Evolutionary conservation across 73 alveolate species (phyloP), one percentile per base, ranked within the genome.

Genomic region (Tetrahymena thermophila): DNA sequence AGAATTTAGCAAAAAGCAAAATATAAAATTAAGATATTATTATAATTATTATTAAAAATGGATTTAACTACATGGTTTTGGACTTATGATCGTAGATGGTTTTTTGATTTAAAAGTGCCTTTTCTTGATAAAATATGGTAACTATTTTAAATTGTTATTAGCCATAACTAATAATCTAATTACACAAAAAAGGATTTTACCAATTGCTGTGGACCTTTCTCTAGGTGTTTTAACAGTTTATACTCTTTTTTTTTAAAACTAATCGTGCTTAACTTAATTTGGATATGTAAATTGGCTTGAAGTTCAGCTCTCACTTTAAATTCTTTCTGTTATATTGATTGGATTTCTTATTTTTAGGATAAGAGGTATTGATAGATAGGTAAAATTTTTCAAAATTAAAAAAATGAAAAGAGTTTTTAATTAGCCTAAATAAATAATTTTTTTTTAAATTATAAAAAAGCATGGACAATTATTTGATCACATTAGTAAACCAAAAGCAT

Each of bases 231-330:
- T 71, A 71, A 71, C 89, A 2, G 42, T 71, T 28, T 3, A 71
- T 9, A 71, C 89, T 13, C 89, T 71, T 71, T 71, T 71, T 31
- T 71, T 71, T 71, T 25, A 71, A 8, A 71, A 71, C 6, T 28
- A 71, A 71, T n/a, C 89, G 4, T 71, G 89, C 40, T 31, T 71
- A 8, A 19, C 42, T 28, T 71, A 71, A 71, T 71, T 71, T 71
- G 89, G 89, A n/a, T 71, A 71, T 71, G 89, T 71, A 71, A 71
- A 71, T 31, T 71, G 89, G 89, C 89, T 71, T 71, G 89, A 71
- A 71, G 37, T 31, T 0, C 40, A 71, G 37, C 37, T 71, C 23
- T 71, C 89, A 4, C 37, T 71, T 17, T 71, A 71, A 71, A 71
- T 71, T 23, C 89, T 71, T 28, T 71, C 89, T 71, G 6, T 71